Evolutionary conservation across 1,284 basidiomycete genomes (phyloP), one percentile per base, ranked within the genome.

Genomic region (Papiliotrema fonsecae): DNA sequence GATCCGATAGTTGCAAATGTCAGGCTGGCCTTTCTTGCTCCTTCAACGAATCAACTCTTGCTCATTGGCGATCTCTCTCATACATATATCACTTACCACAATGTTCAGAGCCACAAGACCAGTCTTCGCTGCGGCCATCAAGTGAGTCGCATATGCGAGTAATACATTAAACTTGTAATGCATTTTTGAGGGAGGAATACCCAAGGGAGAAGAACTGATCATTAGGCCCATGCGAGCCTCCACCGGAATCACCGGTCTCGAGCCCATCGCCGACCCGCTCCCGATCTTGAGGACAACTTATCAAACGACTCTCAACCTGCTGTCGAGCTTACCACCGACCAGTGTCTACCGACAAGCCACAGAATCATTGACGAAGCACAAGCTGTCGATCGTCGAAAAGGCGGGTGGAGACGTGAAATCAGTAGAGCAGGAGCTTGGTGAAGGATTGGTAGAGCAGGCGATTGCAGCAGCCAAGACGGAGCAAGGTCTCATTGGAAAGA

Each of bases 291-390:
- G 78, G 46, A 74, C 81, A 60, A 84, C 84, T 40, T 97, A 94
- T 78, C 77, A 83, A 62, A 78, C 81, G 46, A 97, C 93, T 1
- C 83, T 97, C 45, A 72, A 80, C 21, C 70, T 81, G 3, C 82
- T 97, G 43, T 75, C 80, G 4, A 54, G 79, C 45, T 81, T 97
- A 52, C 93, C 94, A 11, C 73, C 79, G 52, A 80, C 83, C 39
- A 87, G 88, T 54, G 85, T 93, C 47, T 98, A 97, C 77, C 83
- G 89, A 50, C 93, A 97, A 75, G 85, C 88, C 43, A 84, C 84
- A 6, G 87, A 93, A 72, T 85, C 89, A 6, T 78, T 96, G 57
- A 90, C 87, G n/a, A 81, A 84, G 64, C 82, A 85, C 67, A 86
- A 90, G 64, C 80, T 97, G 54, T 79, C 77, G 57, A 79, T 89